Evolutionary conservation across 106 monocot genomes (phyloP), one percentile per base, ranked within the genome.

Genomic region (Ottelia alismoides): DNA sequence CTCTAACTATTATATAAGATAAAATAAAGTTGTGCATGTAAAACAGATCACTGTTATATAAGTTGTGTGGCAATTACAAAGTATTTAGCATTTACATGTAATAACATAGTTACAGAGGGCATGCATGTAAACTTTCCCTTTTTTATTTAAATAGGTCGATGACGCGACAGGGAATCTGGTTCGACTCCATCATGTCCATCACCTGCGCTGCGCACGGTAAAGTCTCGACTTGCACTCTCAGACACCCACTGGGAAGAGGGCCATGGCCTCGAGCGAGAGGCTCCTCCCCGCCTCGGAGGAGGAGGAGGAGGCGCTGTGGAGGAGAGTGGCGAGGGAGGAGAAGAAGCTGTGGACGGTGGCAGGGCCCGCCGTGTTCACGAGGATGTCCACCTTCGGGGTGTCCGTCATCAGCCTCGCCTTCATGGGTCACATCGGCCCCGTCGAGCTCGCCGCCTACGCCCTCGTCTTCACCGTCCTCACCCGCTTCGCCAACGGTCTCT

Each of bases 291-390:
- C 1, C 5, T 47, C 18, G 1, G 27, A 21, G 6, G 56, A 22
- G 47, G 27, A 47, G 1, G 47, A 47, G 20, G 30, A 63, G 25
- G 47, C 50, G 29, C 28, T 70, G 12, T 2, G 43, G 49, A 35
- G 28, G 52, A 73, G 47, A 49, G 3, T 70, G 11, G 56, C 35
- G 69, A 53, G 25, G 26, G 79, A 79, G 74, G 56, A 74, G 55
- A 79, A 70, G 79, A 79, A 74, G 74, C 55, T 79, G 2, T 74
- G 74, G 74, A 65, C 58, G 23, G 70, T 74, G 25, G 79, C 74
- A 0, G 79, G 65, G 24, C 79, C 79, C 23, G 73, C 74, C 20
- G 66, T 79, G 30, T 55, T 73, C 62, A 62, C 70, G 21, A 29
- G 74, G 27, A 65, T 70, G 56, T 57, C 70, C 23, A 70, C 62